Conservation (phyloP, 768 basidiomycete species). For the Mycena maculata region DNA sequence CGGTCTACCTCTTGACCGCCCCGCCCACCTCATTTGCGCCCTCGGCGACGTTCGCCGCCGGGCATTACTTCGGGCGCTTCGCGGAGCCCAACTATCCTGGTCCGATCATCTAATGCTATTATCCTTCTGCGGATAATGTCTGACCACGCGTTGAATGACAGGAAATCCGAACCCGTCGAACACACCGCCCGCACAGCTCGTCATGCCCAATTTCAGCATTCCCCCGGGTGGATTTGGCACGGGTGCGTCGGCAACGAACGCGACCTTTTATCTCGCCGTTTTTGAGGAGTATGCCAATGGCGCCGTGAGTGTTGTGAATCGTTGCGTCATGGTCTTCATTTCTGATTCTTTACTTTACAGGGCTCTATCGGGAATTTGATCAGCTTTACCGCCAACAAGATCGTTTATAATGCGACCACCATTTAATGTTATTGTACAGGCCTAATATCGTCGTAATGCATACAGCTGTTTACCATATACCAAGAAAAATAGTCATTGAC, state of each 20-base stretch:
- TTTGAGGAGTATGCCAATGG: conserved; percentile 57
- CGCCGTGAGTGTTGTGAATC: conserved; percentile 36
- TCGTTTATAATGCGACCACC: conserved; percentile 24
- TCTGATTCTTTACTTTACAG: conserved; percentile 21
- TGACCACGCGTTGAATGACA: conserved; percentile 29
- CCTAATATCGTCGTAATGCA: neutral
- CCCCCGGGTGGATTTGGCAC: conserved; percentile 52
- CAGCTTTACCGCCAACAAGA: conserved; percentile 5
- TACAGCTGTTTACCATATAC: no score
- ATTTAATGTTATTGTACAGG: neutral
- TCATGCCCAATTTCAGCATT: conserved; percentile 59
- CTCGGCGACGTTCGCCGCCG: conserved; percentile 46
- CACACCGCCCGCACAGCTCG: conserved; percentile 50
- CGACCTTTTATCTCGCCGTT: conserved; percentile 49
- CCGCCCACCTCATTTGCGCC: conserved; percentile 39
- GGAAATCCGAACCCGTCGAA: conserved; percentile 55
- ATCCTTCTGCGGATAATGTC: neutral
- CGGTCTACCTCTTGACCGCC: conserved; percentile 53
- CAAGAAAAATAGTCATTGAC: no score
- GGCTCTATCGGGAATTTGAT: conserved; percentile 36
- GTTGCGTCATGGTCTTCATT: neutral
- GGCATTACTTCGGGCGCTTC: conserved; percentile 58
- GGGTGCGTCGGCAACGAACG: conserved; percentile 45
- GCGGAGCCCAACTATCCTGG: conserved; percentile 58
- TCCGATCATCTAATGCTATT: conserved; percentile 32